Percentiles rank a stretch among this genome's conserved stretches.
These are phyloP conservation scores for Xylaria flabelliformis DNA, from an alignment of 495 filamentous ascomycete species.

Conservation along the genomic window DNA sequence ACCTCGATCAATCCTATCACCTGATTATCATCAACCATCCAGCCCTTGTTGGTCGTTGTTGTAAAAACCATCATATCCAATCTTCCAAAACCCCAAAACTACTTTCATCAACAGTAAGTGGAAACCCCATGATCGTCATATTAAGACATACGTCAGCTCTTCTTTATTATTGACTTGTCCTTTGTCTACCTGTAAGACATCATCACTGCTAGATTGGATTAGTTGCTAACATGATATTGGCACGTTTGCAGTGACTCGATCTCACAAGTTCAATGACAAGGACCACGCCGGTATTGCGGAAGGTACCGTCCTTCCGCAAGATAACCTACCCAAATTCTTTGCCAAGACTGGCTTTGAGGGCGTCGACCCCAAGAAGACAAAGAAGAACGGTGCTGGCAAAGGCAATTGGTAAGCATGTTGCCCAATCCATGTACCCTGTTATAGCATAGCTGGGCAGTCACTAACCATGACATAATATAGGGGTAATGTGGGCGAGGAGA, in stretches of 20 bases:
- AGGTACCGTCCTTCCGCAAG: constrained; percentile 67
- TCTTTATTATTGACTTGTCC: neutral
- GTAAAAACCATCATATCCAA: neutral
- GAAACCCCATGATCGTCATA: neutral
- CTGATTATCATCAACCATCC: neutral
- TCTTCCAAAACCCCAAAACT: neutral
- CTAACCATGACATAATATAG: constrained; percentile 49
- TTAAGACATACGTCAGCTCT: neutral
- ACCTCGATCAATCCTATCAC: neutral
- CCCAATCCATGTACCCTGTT: neutral
- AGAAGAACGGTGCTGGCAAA: constrained; percentile 94
- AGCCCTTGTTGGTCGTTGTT: neutral
- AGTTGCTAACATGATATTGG: constrained; percentile 2
- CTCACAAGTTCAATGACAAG: constrained; percentile 90
- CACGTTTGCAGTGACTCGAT: constrained; percentile 80
- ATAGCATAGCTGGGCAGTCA: neutral
- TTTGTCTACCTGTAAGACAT: neutral
- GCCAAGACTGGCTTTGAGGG: constrained; percentile 84
- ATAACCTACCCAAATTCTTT: constrained; percentile 88
- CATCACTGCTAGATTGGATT: neutral
- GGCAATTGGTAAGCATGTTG: constrained; percentile 80
- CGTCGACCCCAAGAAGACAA: constrained; percentile 86
- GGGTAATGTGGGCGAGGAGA: constrained; percentile 84
- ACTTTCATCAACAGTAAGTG: constrained; percentile 21
- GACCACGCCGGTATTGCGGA: constrained; percentile 73